Evolutionary conservation across 2,329 filamentous ascomycete species (phyloP).

Genomic region (Fusarium nurragi): DNA sequence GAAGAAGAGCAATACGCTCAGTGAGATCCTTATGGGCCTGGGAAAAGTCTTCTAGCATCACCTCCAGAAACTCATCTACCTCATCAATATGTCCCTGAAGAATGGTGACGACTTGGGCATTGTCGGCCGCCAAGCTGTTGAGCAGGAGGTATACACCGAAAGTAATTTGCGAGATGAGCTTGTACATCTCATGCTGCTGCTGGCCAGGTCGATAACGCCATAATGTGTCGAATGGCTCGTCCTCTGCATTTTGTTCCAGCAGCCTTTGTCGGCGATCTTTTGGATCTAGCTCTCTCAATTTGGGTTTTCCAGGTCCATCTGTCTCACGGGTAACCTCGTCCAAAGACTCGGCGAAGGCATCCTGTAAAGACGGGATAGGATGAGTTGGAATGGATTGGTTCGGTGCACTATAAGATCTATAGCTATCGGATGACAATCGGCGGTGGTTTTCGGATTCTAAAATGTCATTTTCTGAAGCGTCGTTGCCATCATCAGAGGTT

Average conservation of each 20-base stretch:
- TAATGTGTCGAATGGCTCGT: conserved; percentile 74
- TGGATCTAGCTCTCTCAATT: conserved; percentile 64
- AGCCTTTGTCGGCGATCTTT: conserved; percentile 72
- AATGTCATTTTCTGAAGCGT: conserved; percentile 10
- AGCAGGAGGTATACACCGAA: conserved; percentile 92
- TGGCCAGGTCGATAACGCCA: conserved; percentile 83
- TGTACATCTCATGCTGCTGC: conserved; percentile 86
- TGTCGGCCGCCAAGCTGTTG: conserved; percentile 86
- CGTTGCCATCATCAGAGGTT: conserved; percentile 32
- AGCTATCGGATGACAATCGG: conserved; percentile 35
- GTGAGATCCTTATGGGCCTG: conserved; percentile 81
- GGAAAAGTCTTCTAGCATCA: conserved; percentile 84
- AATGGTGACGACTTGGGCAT: conserved; percentile 87
- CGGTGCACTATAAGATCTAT: conserved; percentile 36
- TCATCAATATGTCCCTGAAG: conserved; percentile 93
- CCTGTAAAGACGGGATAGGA: conserved; percentile 80
- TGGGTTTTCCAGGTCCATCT: conserved; percentile 58
- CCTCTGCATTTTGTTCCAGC: conserved; percentile 73
- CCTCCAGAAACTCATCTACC: conserved; percentile 89
- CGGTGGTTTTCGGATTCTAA: conserved; percentile 28
- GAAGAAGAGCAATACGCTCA: conserved; percentile 81
- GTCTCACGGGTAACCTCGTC: conserved; percentile 69
- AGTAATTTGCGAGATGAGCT: conserved; percentile 89
- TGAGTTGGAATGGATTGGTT: conserved; percentile 57
- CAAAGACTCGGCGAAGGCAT: conserved; percentile 84